Evolutionary conservation across 805 yeast species (phyloP).

Genomic region (Saturnispora bothae): DNA sequence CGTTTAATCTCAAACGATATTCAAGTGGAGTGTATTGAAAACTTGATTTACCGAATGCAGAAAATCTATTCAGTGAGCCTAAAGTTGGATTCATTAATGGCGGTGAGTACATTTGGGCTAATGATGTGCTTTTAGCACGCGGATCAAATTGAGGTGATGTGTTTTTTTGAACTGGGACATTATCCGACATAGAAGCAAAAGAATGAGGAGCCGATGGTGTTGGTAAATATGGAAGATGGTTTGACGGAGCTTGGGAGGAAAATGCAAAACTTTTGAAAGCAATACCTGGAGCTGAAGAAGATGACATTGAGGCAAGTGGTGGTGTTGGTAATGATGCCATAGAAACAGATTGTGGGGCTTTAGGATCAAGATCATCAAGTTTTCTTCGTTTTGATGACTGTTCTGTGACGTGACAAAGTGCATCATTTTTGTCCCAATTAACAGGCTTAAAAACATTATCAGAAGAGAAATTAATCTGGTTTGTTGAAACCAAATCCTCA

Average conservation of each 20-base stretch:
- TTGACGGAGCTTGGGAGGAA: neutral
- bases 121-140: neutral
- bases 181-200: too few relatives aligned
- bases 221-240: neutral
- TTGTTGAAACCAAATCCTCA: too few relatives aligned
- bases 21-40: conserved; percentile 48
- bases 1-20: conserved; percentile 40
- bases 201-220: neutral
- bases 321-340: too few relatives aligned
- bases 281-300: neutral
- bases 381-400: neutral
- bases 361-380: too few relatives aligned
- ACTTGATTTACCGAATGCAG: conserved; percentile 16
- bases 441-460: neutral
- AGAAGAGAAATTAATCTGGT: too few relatives aligned
- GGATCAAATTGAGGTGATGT: neutral
- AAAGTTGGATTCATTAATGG: conserved; percentile 21
- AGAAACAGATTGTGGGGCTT: too few relatives aligned
- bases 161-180: too few relatives aligned
- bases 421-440: neutral
- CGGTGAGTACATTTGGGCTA: conserved; percentile 7
- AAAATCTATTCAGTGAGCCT: conserved; percentile 22
- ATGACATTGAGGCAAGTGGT: too few relatives aligned
- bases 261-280: conserved; percentile 9
- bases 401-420: too few relatives aligned